phyloP scores from a whole-genome alignment of 768 basidiomycete genomes.

The Pholiota conissans region DNA sequence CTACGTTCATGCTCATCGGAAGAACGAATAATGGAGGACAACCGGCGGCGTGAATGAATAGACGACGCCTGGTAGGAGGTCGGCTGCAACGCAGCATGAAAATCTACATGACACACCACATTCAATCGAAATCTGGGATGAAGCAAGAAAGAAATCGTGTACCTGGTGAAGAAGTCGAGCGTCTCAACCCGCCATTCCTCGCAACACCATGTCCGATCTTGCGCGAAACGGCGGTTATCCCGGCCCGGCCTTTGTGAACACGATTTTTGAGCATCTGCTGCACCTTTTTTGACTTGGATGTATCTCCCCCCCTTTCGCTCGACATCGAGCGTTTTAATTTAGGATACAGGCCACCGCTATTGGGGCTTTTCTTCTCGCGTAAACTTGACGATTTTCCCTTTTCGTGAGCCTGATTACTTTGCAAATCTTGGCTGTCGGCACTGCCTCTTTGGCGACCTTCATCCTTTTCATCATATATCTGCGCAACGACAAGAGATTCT shows the following conservation, averaged over 20 bases:
- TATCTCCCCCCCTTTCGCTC: constrained; percentile 41
- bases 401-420: constrained; percentile 9
- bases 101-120: constrained; percentile 43
- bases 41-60: constrained; percentile 75
- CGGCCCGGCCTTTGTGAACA: constrained; percentile 71
- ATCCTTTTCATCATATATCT: background rate
- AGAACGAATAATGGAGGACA: constrained; percentile 48
- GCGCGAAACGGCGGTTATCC: constrained; percentile 74
- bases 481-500: background rate
- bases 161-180: constrained; percentile 74
- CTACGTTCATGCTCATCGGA: constrained; percentile 5
- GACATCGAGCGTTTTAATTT: constrained; percentile 40
- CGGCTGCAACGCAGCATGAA: constrained; percentile 63
- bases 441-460: background rate
- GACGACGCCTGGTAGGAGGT: constrained; percentile 73
- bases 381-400: background rate
- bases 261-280: constrained; percentile 75
- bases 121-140: background rate
- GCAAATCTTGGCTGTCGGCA: constrained; percentile 14
- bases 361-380: constrained; percentile 11
- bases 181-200: constrained; percentile 52
- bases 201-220: constrained; percentile 74
- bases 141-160: constrained; percentile 15
- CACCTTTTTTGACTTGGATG: constrained; percentile 68
- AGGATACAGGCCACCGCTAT: constrained; percentile 8